Base-by-base conservation (phyloP, 2,329 filamentous ascomycete genomes). In the Malbranchea cinnamomea region DNA sequence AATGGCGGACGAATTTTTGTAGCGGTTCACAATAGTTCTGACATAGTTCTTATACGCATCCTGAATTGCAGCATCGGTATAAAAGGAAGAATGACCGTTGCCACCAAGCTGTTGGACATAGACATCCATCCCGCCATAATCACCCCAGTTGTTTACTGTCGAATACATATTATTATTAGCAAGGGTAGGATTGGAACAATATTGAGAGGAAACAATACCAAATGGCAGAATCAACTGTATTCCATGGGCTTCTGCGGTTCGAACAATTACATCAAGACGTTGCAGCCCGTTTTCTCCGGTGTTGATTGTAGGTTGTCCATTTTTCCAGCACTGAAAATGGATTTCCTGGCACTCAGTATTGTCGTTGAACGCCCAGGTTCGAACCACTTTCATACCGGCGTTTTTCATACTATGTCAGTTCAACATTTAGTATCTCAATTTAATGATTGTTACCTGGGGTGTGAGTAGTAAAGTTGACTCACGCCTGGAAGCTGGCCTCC, bases 141-240 rank as follows among this genome's bases (percentile, higher is more conserved):
- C 75, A 26, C 58, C 59, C 73, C 74, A 80, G 53, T 78, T 71
- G 53, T 79, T 79, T 32, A 78, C 69, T 24, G 77, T 70, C 40
- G 7, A n/a, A 29, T 20, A 23, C 51, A 52, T 36, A 49, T 50
- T 32, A 52, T 70, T 11, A n/a, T 14, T 13, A 15, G 10, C 12
- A 15, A 27, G 67, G 44, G 11, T 27, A 15, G 6, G 25, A 19
- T 19, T 14, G 4, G n/a, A 74, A 65, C 10, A 13, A 10, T 5
- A 9, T 16, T 10, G 20, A 30, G 21, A 36, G 18, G 2, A 27
- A 8, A 22, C 5, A n/a, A 18, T 33, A 42, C 36, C 33, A 10
- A 41, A 22, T 13, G 44, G 39, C 12, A 48, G 23, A 37, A 78
- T 73, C 4, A 78, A 54, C 47, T 74, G 74, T 40, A 78, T 59